Base-by-base conservation (phyloP, 2,329 filamentous ascomycete species). In the Xylariaceae sp. region DNA sequence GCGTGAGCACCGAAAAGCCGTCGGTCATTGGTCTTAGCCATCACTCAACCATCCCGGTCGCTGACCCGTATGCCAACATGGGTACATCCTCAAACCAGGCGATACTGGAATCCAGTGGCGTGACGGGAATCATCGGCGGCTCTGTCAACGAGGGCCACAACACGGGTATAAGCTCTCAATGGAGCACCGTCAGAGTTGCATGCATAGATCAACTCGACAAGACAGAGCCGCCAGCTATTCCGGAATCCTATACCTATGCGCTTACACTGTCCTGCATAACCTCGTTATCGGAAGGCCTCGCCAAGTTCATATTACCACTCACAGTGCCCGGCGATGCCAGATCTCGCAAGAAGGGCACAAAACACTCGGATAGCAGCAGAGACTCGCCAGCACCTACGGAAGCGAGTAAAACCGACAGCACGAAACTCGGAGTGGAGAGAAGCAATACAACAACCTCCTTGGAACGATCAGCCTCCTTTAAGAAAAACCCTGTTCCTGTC, bases 161-260 rank as follows among this genome's bases (percentile, higher is more conserved):
- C 64, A 86, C 84, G 0, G 92, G 91, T 7, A 92, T 99, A 69
- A 96, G 92, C 74, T 86, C 83, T 2, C 89, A 96, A 69, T 97
- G 92, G 92, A 99, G 94, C 73, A 83, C 88, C 10, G 83, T 96
- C 62, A 85, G 91, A 53, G 88, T 92, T 9, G 88, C 92, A 4
- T 96, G 91, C 69, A 90, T 97, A 62, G 94, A 99, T 67, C 90
- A 96, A 64, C 83, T 97, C 17, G 94, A 99, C 75, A 99, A 97
- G 73, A 84, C 86, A 0, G 92, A 96, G 52, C 83, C 93, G 0
- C 92, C 93, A 3, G 68, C 78, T 0, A 83, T 96, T 18, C 94
- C 94, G 0, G 93, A 97, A 62, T 96, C 94, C 0, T 99, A 99
- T 69, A 82, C 96, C 6, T 97, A 97, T 74, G 91, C 89, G 63